phyloP scores from a whole-genome alignment of 371 early-diverging fungal species.

The Syncephalis plumigaleata region DNA sequence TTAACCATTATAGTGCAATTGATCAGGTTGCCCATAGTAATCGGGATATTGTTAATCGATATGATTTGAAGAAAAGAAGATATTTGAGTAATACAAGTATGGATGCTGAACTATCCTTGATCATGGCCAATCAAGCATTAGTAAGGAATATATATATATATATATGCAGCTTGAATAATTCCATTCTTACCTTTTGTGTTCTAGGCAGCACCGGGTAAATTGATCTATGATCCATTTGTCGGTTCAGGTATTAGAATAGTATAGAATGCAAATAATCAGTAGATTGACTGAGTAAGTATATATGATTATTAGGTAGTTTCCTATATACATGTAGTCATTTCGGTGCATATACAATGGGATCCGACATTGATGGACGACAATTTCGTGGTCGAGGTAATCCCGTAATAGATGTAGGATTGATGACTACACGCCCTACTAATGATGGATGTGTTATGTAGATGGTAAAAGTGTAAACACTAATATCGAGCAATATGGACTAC shows the following conservation, averaged over 20 bases:
- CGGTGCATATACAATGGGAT: slow-evolving; percentile 82
- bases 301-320: slow-evolving; percentile 34
- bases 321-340: slow-evolving; percentile 82
- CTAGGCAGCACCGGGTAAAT: slow-evolving; percentile 30
- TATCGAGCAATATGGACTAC: slow-evolving; percentile 61
- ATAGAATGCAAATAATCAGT: no score
- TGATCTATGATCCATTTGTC: slow-evolving; percentile 95
- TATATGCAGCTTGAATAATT: neutral
- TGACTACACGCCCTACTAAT: neutral
- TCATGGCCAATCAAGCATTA: slow-evolving; percentile 91
- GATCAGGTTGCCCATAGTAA: slow-evolving; percentile 38
- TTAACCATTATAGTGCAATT: no score
- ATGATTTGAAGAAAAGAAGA: slow-evolving; percentile 79
- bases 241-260: slow-evolving; percentile 92
- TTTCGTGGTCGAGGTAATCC: slow-evolving; percentile 74
- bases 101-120: slow-evolving; percentile 91
- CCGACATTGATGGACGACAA: slow-evolving; percentile 95
- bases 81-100: slow-evolving; percentile 94
- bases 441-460: neutral
- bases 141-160: slow-evolving; percentile 13
- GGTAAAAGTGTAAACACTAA: slow-evolving; percentile 26
- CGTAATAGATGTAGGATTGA: slow-evolving; percentile 1
- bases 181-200: slow-evolving; percentile 15
- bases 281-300: no score
- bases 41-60: slow-evolving; percentile 52